These are phyloP conservation scores for Rubia occidens DNA, from an alignment of 305 asterid species.

Conservation along the genomic window DNA sequence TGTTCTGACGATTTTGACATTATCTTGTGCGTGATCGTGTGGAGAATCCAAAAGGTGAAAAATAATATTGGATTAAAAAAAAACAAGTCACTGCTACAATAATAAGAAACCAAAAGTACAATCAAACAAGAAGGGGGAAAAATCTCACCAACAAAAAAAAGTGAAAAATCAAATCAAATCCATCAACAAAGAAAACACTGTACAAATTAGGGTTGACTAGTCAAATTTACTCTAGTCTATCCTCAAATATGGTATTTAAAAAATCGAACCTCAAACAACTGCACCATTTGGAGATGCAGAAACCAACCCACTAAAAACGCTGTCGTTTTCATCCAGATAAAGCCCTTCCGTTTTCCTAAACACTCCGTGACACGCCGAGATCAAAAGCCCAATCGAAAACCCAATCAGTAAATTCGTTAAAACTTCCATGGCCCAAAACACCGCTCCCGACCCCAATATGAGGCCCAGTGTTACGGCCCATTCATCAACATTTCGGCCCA, in stretches of 20 bases:
- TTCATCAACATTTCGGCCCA: constrained; percentile 48
- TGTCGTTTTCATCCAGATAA: constrained; percentile 60
- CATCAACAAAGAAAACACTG: neutral
- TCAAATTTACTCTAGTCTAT: neutral
- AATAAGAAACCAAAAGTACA: neutral
- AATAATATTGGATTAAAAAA: too few relatives aligned
- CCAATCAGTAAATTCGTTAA: constrained; percentile 44
- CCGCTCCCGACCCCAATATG: constrained; percentile 24
- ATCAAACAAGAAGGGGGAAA: too few relatives aligned
- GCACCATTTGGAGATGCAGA: constrained; percentile 23
- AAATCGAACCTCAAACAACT: constrained; percentile 10
- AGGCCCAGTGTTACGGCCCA: constrained; percentile 37
- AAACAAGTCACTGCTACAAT: too few relatives aligned
- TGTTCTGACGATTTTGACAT: too few relatives aligned
- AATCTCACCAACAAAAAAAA: neutral
- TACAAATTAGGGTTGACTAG: neutral
- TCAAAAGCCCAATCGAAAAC: constrained; percentile 37
- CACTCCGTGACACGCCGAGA: constrained; percentile 39
- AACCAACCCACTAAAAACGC: constrained; percentile 49
- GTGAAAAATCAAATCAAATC: neutral
- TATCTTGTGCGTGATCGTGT: too few relatives aligned
- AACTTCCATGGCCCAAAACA: constrained; percentile 36
- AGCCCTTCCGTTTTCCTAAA: constrained; percentile 58
- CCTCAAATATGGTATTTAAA: neutral
- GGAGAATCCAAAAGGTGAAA: too few relatives aligned